Evolutionary conservation across 768 basidiomycete species (phyloP).

Genomic region (Dioszegia hungarica): DNA sequence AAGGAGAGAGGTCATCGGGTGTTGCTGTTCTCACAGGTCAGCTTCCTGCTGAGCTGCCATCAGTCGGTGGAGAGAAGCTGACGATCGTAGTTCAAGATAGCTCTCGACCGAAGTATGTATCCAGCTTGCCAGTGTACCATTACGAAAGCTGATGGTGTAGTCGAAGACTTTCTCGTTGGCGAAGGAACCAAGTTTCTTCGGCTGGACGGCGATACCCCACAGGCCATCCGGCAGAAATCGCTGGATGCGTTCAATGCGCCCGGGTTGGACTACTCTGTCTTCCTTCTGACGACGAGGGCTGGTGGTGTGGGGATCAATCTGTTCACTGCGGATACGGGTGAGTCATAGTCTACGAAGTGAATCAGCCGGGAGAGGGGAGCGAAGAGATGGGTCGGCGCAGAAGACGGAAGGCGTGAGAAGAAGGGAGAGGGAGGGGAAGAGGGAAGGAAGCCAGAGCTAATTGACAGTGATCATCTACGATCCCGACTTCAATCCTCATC

Average conservation of each 20-base stretch:
- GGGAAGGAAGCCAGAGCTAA: slow-evolving; percentile 5
- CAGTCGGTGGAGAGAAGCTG: not conserved
- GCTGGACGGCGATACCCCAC: slow-evolving; percentile 82
- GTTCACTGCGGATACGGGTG: slow-evolving; percentile 75
- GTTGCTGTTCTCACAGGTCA: slow-evolving; percentile 83
- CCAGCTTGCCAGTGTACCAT: not conserved
- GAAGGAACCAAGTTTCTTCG: slow-evolving; percentile 76
- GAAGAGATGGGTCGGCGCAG: slow-evolving; percentile 53
- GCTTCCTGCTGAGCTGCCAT: not conserved
- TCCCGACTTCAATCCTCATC: slow-evolving; percentile 96
- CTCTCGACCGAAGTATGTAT: slow-evolving; percentile 59
- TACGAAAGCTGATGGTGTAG: slow-evolving; percentile 22
- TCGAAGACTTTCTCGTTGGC: slow-evolving; percentile 82
- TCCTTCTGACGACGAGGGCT: slow-evolving; percentile 84
- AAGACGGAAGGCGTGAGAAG: not conserved
- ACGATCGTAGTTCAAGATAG: slow-evolving; percentile 71
- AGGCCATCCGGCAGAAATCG: slow-evolving; percentile 76
- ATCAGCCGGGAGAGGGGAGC: too few species aligned
- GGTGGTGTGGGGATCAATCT: slow-evolving; percentile 83
- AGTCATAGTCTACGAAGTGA: too few species aligned
- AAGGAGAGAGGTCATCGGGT: slow-evolving; percentile 81
- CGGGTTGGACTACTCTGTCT: slow-evolving; percentile 82
- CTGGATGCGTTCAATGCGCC: slow-evolving; percentile 94
- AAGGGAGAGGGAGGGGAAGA: too few species aligned
- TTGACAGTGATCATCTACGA: slow-evolving; percentile 58